phyloP scores from a whole-genome alignment of 495 filamentous ascomycete genomes.

The Cercophora sp. region DNA sequence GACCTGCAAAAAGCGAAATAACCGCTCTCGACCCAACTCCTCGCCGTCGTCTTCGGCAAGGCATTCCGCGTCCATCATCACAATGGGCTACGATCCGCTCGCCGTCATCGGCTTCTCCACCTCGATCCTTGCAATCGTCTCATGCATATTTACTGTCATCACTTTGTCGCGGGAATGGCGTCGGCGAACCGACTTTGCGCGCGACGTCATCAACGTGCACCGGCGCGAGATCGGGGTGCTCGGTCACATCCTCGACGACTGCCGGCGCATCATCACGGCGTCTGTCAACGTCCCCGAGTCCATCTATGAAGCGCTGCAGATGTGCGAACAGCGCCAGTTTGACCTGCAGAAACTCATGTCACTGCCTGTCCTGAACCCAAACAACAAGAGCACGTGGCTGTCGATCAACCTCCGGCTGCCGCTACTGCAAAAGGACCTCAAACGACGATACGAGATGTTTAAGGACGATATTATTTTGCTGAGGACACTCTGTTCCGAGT shows the following conservation, averaged over 20 bases:
- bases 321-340: background rate
- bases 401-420: background rate
- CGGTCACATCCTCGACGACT: background rate
- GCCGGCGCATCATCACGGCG: background rate
- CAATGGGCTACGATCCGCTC: background rate
- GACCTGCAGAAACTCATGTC: background rate
- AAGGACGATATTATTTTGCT: constrained; percentile 2
- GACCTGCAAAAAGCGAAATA: no score
- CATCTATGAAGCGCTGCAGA: background rate
- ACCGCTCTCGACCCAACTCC: background rate
- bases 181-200: background rate
- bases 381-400: background rate
- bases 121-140: background rate
- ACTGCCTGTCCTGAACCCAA: background rate
- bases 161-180: constrained; percentile 1
- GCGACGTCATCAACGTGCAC: constrained; percentile 2
- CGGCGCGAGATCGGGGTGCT: background rate
- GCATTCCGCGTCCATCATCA: background rate
- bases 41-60: background rate
- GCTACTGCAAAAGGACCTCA: background rate
- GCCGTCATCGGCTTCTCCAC: background rate
- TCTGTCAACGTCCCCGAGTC: background rate
- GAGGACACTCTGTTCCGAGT: constrained; percentile 4
- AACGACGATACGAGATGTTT: background rate
- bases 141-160: background rate